These are phyloP conservation scores for Mortierella sp. DNA, from an alignment of 371 early-diverging fungal genomes.

Conservation along the genomic window DNA sequence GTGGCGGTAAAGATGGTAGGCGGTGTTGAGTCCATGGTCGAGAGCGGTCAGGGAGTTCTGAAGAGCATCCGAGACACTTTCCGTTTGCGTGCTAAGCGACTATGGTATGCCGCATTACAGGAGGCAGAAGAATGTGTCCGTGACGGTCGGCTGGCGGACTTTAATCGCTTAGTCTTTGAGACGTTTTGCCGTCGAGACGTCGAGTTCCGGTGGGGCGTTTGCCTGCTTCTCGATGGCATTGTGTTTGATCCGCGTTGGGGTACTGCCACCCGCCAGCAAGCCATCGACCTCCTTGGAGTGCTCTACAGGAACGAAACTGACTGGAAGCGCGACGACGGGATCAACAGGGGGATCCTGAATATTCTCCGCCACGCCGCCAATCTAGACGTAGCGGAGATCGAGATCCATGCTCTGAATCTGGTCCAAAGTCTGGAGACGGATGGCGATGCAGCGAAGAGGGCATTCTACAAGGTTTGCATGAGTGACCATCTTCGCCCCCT, in stretches of 20 bases:
- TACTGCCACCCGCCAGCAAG: neutral
- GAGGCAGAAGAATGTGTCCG: conserved; percentile 9
- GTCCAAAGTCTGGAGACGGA: neutral
- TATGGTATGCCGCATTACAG: conserved; percentile 22
- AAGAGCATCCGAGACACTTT: neutral
- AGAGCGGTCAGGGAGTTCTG: neutral
- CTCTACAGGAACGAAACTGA: neutral
- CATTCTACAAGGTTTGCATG: neutral
- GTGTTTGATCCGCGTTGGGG: conserved; percentile 8
- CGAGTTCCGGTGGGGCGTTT: conserved; percentile 18
- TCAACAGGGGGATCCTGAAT: neutral
- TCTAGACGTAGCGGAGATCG: neutral
- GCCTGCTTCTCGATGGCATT: conserved; percentile 13
- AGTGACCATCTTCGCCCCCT: neutral
- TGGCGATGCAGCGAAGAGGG: neutral
- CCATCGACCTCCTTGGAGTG: conserved; percentile 12
- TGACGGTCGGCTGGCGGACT: conserved; percentile 1
- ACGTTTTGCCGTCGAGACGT: conserved; percentile 9
- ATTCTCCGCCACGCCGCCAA: neutral
- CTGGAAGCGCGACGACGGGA: neutral
- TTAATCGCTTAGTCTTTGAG: conserved; percentile 1
- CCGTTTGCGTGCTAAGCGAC: neutral
- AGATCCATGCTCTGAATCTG: neutral
- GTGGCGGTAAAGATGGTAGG: neutral
- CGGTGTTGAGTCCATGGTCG: neutral